These are phyloP conservation scores for Obba rivulosa DNA, from an alignment of 768 basidiomycete genomes.

Conservation along the genomic window DNA sequence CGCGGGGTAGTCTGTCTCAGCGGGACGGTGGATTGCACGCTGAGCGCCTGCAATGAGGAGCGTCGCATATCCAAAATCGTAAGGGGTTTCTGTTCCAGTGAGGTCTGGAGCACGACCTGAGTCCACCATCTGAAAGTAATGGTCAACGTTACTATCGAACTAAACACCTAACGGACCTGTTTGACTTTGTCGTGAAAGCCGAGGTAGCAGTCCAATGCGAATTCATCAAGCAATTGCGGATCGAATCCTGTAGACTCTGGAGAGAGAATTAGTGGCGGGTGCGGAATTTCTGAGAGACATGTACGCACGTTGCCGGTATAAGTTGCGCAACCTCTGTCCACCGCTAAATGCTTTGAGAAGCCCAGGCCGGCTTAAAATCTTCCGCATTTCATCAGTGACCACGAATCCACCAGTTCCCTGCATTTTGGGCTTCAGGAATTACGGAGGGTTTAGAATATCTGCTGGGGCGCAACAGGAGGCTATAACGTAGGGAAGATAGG, in stretches of 20 bases:
- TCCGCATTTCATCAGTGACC: conserved; percentile 4
- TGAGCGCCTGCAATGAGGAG: conserved; percentile 14
- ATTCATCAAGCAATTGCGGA: conserved; percentile 2
- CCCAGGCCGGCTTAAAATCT: conserved; percentile 1
- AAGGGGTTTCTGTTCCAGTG: conserved; percentile 13
- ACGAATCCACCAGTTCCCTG: conserved; percentile 9
- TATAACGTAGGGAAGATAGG: too few relatives aligned
- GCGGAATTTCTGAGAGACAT: background rate
- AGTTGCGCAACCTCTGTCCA: conserved; percentile 1
- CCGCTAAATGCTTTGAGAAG: background rate
- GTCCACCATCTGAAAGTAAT: conserved; percentile 5
- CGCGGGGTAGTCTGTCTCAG: conserved; percentile 24
- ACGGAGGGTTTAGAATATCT: too few relatives aligned
- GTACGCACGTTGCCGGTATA: conserved; percentile 7
- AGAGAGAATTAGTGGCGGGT: background rate
- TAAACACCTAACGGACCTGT: background rate
- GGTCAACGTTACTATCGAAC: background rate
- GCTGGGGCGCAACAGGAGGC: too few relatives aligned
- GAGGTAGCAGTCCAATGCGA: conserved; percentile 7
- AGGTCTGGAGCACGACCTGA: conserved; percentile 12
- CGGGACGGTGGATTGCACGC: conserved; percentile 2
- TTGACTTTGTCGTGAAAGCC: conserved; percentile 1
- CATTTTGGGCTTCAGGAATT: background rate
- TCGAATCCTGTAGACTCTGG: background rate
- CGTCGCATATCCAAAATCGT: conserved; percentile 12